These are phyloP conservation scores for Tricholoma saponaceum DNA, from an alignment of 768 basidiomycete species.

Conservation along the genomic window DNA sequence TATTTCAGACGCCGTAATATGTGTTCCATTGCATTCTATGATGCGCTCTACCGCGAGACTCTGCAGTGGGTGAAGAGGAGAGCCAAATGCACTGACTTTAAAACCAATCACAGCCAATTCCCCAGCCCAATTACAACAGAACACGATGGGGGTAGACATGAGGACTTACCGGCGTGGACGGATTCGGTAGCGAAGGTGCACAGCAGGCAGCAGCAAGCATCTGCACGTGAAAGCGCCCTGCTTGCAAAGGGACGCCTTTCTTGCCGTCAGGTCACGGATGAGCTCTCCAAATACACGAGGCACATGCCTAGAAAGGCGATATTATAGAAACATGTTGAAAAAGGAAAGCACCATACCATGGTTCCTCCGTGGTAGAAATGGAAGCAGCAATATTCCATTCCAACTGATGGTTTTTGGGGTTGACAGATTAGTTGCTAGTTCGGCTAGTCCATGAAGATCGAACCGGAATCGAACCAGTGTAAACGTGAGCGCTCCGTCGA, in stretches of 20 bases:
- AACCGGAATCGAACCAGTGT: not conserved
- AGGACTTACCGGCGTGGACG: not conserved
- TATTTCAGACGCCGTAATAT: not conserved
- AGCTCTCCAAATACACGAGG: not conserved
- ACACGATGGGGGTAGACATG: not conserved
- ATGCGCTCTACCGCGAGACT: not conserved
- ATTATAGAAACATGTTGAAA: not conserved
- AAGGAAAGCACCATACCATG: not conserved
- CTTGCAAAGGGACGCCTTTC: not conserved
- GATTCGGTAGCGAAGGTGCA: not conserved
- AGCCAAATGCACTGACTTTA: not conserved
- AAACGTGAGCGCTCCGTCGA: not conserved
- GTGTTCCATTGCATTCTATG: not conserved
- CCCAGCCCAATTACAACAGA: not conserved
- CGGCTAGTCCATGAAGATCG: not conserved
- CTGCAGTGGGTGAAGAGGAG: not conserved
- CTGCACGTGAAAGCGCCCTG: not conserved
- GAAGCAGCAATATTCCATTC: not conserved
- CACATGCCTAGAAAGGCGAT: not conserved
- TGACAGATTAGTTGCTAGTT: not conserved
- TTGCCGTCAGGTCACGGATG: not conserved
- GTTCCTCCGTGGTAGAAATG: not conserved
- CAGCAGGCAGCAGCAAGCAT: not conserved
- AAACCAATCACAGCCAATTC: not conserved
- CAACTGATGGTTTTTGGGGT: not conserved